phyloP scores from a whole-genome alignment of 768 basidiomycete genomes.

The Mycena vitilis region DNA sequence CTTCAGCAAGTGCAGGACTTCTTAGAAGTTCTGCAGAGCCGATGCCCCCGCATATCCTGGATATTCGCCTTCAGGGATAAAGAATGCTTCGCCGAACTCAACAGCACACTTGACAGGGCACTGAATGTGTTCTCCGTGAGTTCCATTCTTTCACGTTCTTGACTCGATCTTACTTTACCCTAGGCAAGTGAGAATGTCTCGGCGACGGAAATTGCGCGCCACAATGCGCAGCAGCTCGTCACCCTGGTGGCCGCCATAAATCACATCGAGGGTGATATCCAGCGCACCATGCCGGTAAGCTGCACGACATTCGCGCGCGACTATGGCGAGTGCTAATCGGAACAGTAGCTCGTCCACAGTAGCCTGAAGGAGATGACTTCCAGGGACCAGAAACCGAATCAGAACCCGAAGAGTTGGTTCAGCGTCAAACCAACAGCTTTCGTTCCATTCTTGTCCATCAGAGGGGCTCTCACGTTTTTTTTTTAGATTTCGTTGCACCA shows the following conservation, averaged over 20 bases:
- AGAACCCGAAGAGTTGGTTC: too few species aligned
- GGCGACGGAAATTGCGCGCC: neutral
- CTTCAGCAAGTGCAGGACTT: neutral
- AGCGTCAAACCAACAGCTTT: neutral
- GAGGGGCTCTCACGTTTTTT: neutral
- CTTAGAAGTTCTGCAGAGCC: neutral
- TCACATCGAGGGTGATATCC: neutral
- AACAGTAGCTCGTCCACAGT: neutral
- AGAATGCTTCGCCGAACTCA: neutral
- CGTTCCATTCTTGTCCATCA: neutral
- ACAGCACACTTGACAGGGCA: slow-evolving; percentile 11
- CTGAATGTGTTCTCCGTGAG: slow-evolving; percentile 3
- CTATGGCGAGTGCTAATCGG: neutral
- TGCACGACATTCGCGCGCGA: neutral
- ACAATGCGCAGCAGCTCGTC: neutral
- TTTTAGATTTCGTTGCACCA: neutral
- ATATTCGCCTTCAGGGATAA: neutral
- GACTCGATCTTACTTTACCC: neutral
- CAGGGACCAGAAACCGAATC: neutral
- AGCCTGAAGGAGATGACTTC: too few species aligned
- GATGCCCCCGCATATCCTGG: neutral
- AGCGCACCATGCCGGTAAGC: neutral
- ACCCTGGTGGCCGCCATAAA: neutral
- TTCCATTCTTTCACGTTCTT: too few species aligned
- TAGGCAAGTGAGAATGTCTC: neutral